These are phyloP conservation scores for Strobilomyces confusus DNA, from an alignment of 768 basidiomycete species.

Conservation along the genomic window DNA sequence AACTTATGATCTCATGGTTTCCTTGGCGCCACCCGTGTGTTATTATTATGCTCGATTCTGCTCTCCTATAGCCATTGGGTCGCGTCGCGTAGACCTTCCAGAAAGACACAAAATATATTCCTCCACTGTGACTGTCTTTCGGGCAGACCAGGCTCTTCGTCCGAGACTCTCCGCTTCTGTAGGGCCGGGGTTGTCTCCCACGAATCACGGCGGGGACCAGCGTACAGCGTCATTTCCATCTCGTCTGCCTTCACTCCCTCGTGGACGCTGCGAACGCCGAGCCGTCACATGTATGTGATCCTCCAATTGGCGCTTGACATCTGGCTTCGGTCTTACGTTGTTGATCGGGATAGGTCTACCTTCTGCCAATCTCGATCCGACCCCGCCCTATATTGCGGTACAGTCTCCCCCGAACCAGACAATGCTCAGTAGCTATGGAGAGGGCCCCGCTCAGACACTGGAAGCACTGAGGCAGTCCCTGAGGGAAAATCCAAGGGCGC, in stretches of 20 bases:
- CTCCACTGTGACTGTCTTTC: conserved; percentile 71
- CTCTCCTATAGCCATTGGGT: conserved; percentile 49
- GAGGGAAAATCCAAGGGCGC: conserved; percentile 7
- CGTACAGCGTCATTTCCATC: not conserved
- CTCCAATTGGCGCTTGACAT: not conserved
- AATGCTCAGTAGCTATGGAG: not conserved
- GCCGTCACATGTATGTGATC: not conserved
- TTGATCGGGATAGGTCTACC: not conserved
- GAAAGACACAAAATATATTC: conserved; percentile 76
- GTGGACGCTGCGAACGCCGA: conserved; percentile 4
- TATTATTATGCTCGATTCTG: not conserved
- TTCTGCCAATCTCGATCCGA: conserved; percentile 19
- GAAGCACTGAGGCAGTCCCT: conserved; percentile 22
- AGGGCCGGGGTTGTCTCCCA: conserved; percentile 17
- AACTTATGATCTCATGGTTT: not conserved
- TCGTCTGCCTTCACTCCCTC: not conserved
- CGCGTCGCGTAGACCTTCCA: conserved; percentile 65
- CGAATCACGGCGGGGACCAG: conserved; percentile 2
- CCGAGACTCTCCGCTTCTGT: conserved; percentile 19
- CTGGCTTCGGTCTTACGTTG: not conserved
- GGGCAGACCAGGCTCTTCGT: conserved; percentile 47
- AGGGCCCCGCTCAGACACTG: conserved; percentile 12
- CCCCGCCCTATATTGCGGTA: conserved; percentile 22
- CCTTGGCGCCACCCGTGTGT: too few relatives aligned
- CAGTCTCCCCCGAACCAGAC: not conserved